Percentiles rank a stretch among this genome's conserved stretches.
phyloP scores from a whole-genome alignment of 2,329 filamentous ascomycete genomes.

The Cladosporium sp. region DNA sequence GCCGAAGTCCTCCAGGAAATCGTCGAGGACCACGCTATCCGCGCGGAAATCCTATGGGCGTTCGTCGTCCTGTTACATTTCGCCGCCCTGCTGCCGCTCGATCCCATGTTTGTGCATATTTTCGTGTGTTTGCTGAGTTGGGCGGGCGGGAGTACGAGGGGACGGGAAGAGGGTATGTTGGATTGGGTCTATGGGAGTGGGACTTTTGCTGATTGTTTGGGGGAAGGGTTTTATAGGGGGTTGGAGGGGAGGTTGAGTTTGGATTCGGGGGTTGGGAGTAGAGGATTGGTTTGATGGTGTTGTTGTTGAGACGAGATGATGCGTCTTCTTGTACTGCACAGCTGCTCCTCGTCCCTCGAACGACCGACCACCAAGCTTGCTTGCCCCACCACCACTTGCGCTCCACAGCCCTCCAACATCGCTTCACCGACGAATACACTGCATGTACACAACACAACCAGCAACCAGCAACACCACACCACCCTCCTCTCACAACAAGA shows the following conservation, averaged over 20 bases:
- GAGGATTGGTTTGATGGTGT: neutral
- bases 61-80: slow-evolving; percentile 28
- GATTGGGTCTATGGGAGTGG: slow-evolving; percentile 8
- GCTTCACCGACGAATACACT: neutral
- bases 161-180: neutral
- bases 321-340: neutral
- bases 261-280: neutral
- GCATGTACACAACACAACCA: neutral
- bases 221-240: neutral
- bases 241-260: neutral
- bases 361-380: neutral
- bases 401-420: neutral
- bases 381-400: neutral
- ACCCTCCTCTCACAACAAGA: neutral
- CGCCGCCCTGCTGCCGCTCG: slow-evolving; percentile 22
- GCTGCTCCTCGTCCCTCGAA: neutral
- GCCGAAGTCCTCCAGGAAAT: slow-evolving; percentile 1
- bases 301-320: neutral
- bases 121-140: slow-evolving; percentile 22
- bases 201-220: slow-evolving; percentile 6
- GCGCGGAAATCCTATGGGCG: slow-evolving; percentile 24
- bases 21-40: slow-evolving; percentile 14
- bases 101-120: slow-evolving; percentile 26
- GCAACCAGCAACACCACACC: neutral
- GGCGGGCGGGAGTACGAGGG: neutral